Evolutionary conservation across 441 rosid genomes (phyloP).

Genomic region (Gossypium schwendimanii): DNA sequence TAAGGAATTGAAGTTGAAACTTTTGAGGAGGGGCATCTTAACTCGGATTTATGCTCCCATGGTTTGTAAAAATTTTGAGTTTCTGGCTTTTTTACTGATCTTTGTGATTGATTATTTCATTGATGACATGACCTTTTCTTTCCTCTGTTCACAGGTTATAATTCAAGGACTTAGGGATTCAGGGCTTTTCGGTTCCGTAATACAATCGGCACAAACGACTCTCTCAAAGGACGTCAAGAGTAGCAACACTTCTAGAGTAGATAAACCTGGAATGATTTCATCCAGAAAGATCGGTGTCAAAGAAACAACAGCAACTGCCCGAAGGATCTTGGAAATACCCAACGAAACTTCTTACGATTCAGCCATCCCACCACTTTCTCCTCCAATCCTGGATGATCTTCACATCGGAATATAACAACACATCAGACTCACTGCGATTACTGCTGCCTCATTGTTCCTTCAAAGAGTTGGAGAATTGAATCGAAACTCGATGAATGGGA

Average conservation of each 20-base stretch:
- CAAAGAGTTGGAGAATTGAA: not conserved
- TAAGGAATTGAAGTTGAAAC: conserved; percentile 46
- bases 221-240: conserved; percentile 32
- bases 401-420: conserved; percentile 11
- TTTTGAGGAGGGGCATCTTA: conserved; percentile 67
- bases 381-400: conserved; percentile 40
- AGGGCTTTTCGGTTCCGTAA: conserved; percentile 53
- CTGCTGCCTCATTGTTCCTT: not conserved
- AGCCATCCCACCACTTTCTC: conserved; percentile 63
- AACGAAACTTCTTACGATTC: conserved; percentile 17
- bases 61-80: conserved; percentile 37
- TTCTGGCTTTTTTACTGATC: not conserved
- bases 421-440: conserved; percentile 8
- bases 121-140: not conserved
- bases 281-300: conserved; percentile 39
- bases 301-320: conserved; percentile 39
- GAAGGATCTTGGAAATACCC: conserved; percentile 41
- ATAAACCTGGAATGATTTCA: conserved; percentile 17
- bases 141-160: conserved; percentile 40
- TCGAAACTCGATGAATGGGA: not conserved
- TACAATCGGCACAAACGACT: conserved; percentile 40
- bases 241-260: conserved; percentile 25
- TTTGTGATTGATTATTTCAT: not conserved
- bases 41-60: conserved; percentile 73
- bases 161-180: conserved; percentile 73